Evolutionary conservation across 345 rosid genomes (phyloP), one percentile per base, ranked within the genome.

Genomic region (Lepidium africanum): DNA sequence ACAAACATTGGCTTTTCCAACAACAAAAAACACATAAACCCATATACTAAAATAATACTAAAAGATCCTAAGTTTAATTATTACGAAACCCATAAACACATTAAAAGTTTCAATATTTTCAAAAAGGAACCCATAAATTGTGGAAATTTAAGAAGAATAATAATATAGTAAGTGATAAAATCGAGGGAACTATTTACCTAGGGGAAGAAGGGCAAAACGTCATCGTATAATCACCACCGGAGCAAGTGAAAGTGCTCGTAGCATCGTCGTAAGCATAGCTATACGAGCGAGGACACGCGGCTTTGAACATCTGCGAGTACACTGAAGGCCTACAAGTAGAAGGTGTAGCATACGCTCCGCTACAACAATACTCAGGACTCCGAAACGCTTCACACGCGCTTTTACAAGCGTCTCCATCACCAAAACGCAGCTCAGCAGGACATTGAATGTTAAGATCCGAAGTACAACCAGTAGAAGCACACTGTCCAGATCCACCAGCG

Each of bases 201-300:
- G 88, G 85, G 6, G 97, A 82, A 27, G 99, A 86, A 9, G 97
- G 99, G 45, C 99, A 94, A 80, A 94, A 94, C 62, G 97, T 91
- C 43, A 91, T 80, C 58, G 96, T 89, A 58, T 94, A 91, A 53
- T 94, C 99, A 0, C 96, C 96, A 0, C 89, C 93, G 14, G 86
- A 48, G 67, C 99, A 94, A 0, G 99, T 94, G 67, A 91, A 94
- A 9, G 99, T 94, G 57, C 99, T 94, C 0, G 90, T 85, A 15
- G 92, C 85, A 58, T 94, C 99, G 39, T 94, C 99, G 66, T 91
- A 94, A 0, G 99, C 99, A 33, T 89, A 94, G 63, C 99, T 94
- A 50, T 94, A 94, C 6, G 99, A 89, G 56, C 85, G 82, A 19
- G 99, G 97, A 60, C 99, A 94, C 1, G 93, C 96, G 0, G 91